Evolutionary conservation across 2,329 filamentous ascomycete genomes (phyloP).

Genomic region (Colletotrichum sp.): DNA sequence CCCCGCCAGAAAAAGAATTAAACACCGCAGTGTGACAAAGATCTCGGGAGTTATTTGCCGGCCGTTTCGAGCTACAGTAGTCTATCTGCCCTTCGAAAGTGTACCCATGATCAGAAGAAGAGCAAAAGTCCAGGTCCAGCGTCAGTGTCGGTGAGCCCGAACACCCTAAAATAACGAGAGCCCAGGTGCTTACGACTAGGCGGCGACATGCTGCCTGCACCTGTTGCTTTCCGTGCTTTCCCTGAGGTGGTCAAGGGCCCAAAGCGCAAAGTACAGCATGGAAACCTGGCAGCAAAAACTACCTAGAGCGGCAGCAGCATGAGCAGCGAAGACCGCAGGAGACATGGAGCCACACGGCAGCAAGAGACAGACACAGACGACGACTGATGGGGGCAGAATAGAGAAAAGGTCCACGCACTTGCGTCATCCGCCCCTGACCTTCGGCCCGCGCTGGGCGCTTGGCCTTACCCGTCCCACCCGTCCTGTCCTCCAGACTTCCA

Average conservation of each 20-base stretch:
- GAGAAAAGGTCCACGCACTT: slow-evolving; percentile 15
- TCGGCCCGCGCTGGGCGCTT: slow-evolving; percentile 18
- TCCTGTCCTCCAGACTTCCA: neutral
- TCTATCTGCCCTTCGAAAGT: neutral
- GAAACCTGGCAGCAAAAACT: neutral
- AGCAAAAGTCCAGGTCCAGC: neutral
- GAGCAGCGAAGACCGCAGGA: neutral
- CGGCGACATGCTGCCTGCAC: neutral
- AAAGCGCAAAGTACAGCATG: neutral
- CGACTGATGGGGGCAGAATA: neutral
- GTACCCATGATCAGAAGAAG: neutral
- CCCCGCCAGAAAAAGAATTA: neutral
- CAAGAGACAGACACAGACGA: neutral
- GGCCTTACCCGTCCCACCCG: slow-evolving; percentile 11
- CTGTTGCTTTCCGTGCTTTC: neutral
- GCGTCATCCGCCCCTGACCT: slow-evolving; percentile 15
- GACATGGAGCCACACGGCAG: neutral
- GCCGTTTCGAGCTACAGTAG: neutral
- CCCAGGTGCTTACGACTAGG: neutral
- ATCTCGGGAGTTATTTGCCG: neutral
- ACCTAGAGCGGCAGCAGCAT: neutral
- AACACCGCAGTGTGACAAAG: neutral
- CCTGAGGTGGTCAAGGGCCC: neutral
- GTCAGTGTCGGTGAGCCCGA: neutral
- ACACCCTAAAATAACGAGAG: neutral